Evolutionary conservation across 116 monocot genomes (phyloP).

Genomic region (Iris pallida): DNA sequence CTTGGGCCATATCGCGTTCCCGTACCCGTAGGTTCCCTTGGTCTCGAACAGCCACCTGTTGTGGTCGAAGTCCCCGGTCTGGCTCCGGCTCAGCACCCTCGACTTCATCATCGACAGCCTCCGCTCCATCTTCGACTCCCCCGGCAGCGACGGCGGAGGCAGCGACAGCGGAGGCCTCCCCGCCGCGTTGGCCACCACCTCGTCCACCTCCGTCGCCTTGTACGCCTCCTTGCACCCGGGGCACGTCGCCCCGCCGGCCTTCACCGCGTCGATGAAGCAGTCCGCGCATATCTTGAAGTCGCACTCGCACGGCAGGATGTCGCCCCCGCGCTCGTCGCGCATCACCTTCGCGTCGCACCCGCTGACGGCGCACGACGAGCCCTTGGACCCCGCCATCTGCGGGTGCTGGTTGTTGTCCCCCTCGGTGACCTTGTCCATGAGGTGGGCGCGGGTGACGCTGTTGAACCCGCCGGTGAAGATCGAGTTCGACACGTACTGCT

Average conservation of each 20-base stretch:
- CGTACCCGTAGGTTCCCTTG: background rate
- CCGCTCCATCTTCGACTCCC: constrained; percentile 20
- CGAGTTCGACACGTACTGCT: constrained; percentile 14
- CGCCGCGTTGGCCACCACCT: constrained; percentile 8
- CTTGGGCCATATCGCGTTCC: background rate
- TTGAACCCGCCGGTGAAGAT: constrained; percentile 26
- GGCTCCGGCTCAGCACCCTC: background rate
- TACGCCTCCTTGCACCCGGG: constrained; percentile 29
- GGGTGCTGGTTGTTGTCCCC: background rate
- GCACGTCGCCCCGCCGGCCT: constrained; percentile 7
- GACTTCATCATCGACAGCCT: constrained; percentile 19
- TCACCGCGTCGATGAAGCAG: constrained; percentile 24
- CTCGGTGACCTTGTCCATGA: constrained; percentile 16
- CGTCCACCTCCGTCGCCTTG: constrained; percentile 18
- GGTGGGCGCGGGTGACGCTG: constrained; percentile 14
- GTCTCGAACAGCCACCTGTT: constrained; percentile 4
- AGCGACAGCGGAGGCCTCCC: background rate
- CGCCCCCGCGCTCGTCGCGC: constrained; percentile 9
- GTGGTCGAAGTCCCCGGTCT: constrained; percentile 30
- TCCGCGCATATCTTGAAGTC: constrained; percentile 26
- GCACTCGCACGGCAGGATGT: constrained; percentile 29
- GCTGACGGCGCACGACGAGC: constrained; percentile 10
- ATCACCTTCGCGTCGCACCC: constrained; percentile 21
- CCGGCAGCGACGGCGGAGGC: background rate
- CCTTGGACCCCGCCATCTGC: constrained; percentile 4